These are phyloP conservation scores for Copromyces sp. DNA, from an alignment of 495 filamentous ascomycete species.

Conservation along the genomic window DNA sequence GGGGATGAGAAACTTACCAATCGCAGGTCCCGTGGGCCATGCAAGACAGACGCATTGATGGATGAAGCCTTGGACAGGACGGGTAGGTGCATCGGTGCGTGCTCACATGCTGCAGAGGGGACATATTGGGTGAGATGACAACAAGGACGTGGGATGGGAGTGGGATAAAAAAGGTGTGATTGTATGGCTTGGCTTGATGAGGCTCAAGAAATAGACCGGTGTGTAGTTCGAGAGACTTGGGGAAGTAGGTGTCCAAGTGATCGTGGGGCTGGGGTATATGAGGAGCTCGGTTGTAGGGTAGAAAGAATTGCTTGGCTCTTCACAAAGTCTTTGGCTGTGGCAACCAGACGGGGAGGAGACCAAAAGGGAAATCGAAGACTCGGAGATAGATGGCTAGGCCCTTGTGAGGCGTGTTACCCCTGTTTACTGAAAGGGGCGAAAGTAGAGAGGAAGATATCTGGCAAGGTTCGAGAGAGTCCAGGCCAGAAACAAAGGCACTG, in stretches of 20 bases:
- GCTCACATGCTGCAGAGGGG: slow-evolving; percentile 33
- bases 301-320: not conserved
- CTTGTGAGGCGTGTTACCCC: not conserved
- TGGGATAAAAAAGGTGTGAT: slow-evolving; percentile 22
- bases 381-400: not conserved
- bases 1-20: slow-evolving; percentile 29
- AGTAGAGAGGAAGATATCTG: not conserved
- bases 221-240: not conserved
- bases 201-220: not conserved
- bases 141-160: slow-evolving; percentile 19
- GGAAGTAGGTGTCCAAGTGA: not conserved
- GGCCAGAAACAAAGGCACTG: not conserved
- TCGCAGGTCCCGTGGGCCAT: slow-evolving; percentile 40
- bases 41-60: slow-evolving; percentile 41
- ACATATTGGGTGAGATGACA: slow-evolving; percentile 31
- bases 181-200: slow-evolving; percentile 11
- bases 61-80: slow-evolving; percentile 30
- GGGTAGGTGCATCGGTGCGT: slow-evolving; percentile 35
- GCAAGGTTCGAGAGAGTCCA: not conserved
- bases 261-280: not conserved
- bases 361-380: not conserved
- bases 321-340: not conserved
- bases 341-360: not conserved
- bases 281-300: not conserved
- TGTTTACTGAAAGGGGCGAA: not conserved